Evolutionary conservation across 371 early-diverging fungal genomes (phyloP), one percentile per base, ranked within the genome.

Genomic region (Syncephalastrum racemosum): DNA sequence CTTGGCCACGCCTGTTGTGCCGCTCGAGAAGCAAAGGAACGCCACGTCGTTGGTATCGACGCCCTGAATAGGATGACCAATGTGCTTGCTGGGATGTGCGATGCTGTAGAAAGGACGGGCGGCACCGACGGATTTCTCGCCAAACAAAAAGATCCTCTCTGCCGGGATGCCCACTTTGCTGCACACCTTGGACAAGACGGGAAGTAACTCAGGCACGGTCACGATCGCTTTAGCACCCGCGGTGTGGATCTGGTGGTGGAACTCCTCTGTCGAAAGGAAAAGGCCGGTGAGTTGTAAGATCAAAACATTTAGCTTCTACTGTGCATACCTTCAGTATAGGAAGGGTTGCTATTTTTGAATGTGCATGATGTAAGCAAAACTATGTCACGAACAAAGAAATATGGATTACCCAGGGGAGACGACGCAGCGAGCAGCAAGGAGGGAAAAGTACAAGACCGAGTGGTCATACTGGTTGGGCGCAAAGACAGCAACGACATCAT

Each of bases 11-110:
- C 92, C 92, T 1, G 92, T 92, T 1, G 93, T 94, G 19, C 94
- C 94, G 36, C 88, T 88, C 13, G 90, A 90, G 77, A 89, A 94
- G 66, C 90, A 90, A 44, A 94, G 76, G 53, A 87, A 89, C 12
- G 91, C 92, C 18, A 89, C 53, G 53, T 73, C 64, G 14, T 74
- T 66, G 53, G 25, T 22, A 39, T 58, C 36, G 31, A 66, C 53
- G 3, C 58, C 54, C 3, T 40, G 41, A n/a, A 59, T 46, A 19
- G 62, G 62, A n/a, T 46, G 27, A 12, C 54, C 46, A 19, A 62
- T 45, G n/a, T 56, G 56, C 20, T 44, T 50, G 2, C 27, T 23
- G 15, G 16, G 36, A 20, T 47, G 24, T 8, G 23, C 48, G 45
- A 53, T 44, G 15, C 25, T 39, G 39, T 47, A 56, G 24, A 64